These are phyloP conservation scores for Colletotrichum zoysiae DNA, from an alignment of 2,329 filamentous ascomycete species.

Conservation along the genomic window DNA sequence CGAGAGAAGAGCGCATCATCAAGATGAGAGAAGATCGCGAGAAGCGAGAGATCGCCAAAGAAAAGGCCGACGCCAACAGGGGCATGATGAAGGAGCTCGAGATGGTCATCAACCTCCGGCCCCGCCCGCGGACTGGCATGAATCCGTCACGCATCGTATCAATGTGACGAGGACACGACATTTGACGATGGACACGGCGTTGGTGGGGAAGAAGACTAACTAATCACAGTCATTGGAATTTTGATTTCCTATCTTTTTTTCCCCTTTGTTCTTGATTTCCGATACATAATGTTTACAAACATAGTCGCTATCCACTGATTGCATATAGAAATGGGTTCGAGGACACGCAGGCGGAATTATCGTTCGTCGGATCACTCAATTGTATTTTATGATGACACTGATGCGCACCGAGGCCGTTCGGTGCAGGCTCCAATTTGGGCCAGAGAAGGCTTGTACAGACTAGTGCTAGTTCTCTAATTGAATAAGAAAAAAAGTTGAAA, in stretches of 20 bases:
- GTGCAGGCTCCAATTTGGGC: slow-evolving; percentile 21
- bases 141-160: slow-evolving; percentile 56
- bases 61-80: slow-evolving; percentile 83
- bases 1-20: slow-evolving; percentile 86
- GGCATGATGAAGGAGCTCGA: slow-evolving; percentile 95
- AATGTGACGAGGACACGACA: slow-evolving; percentile 53
- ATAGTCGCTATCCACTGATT: slow-evolving; percentile 15
- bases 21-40: slow-evolving; percentile 91
- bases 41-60: slow-evolving; percentile 76
- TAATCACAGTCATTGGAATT: slow-evolving; percentile 39
- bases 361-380: slow-evolving; percentile 11
- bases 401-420: slow-evolving; percentile 6
- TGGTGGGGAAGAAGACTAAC: slow-evolving; percentile 24
- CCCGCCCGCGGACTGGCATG: slow-evolving; percentile 55
- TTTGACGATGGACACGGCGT: slow-evolving; percentile 39
- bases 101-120: slow-evolving; percentile 79
- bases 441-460: slow-evolving; percentile 11
- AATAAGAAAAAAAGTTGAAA: slow-evolving; percentile 1
- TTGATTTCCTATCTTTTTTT: slow-evolving; percentile 19
- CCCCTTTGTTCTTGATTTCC: slow-evolving; percentile 15
- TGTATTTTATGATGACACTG: slow-evolving; percentile 34
- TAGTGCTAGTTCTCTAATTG: slow-evolving; percentile 12
- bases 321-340: slow-evolving; percentile 33
- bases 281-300: slow-evolving; percentile 24
- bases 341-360: slow-evolving; percentile 19